A percentile compares a stretch with the other conserved stretches of the same genome.
Conservation (phyloP, 106 monocot species). For the Dioscorea alata region DNA sequence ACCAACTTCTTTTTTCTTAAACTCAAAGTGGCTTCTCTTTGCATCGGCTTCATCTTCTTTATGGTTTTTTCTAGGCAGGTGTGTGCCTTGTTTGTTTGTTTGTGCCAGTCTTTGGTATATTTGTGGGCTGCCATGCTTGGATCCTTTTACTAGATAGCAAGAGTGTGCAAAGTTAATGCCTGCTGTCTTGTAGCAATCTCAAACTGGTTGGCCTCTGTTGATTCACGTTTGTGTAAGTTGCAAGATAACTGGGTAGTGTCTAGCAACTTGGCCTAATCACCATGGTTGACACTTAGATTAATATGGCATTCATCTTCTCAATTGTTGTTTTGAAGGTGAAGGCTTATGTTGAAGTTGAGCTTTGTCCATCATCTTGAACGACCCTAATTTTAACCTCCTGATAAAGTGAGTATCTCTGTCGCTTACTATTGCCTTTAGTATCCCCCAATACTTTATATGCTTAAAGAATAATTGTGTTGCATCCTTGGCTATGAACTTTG, state of each 20-base stretch:
- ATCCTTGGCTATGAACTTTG: too few species aligned
- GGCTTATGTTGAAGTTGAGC: too few species aligned
- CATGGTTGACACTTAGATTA: neutral
- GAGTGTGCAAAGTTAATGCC: neutral
- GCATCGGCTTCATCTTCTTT: neutral
- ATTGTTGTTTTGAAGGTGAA: too few species aligned
- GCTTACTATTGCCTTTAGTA: neutral
- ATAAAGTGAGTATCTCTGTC: slow-evolving; percentile 1
- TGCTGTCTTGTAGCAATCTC: neutral
- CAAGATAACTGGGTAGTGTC: neutral
- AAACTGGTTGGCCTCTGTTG: neutral
- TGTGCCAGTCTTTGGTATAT: neutral
- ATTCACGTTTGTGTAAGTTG: neutral
- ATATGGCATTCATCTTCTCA: too few species aligned
- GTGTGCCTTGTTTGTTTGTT: neutral
- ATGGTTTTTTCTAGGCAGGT: neutral
- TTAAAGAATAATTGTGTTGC: neutral
- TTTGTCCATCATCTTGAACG: neutral
- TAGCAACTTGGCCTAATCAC: neutral
- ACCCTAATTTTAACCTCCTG: neutral
- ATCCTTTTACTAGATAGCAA: neutral
- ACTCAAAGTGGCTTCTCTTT: neutral
- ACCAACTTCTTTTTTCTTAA: neutral
- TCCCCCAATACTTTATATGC: neutral
- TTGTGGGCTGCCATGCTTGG: too few species aligned